A percentile compares a stretch with the other conserved stretches of the same genome.
Evolutionary conservation across 805 yeast genomes (phyloP).

Genomic region (Metschnikowia chrysomelidarum): DNA sequence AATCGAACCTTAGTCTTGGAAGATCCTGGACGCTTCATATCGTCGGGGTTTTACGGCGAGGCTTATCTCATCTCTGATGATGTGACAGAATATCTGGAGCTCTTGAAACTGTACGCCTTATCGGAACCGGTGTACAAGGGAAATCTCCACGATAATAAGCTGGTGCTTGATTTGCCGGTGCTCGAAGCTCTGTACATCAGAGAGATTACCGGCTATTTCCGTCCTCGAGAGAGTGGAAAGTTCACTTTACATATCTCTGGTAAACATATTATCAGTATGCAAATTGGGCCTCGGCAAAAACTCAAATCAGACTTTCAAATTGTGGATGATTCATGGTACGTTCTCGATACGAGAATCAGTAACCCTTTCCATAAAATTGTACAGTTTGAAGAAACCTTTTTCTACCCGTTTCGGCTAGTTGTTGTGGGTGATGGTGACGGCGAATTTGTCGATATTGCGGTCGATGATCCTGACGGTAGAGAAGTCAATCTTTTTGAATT

Average conservation of each 20-base stretch:
- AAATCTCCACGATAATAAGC: too few species aligned
- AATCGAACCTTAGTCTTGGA: too few species aligned
- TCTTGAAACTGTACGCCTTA: too few species aligned
- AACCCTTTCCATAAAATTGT: not conserved
- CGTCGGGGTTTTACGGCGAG: too few species aligned
- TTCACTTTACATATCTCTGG: not conserved
- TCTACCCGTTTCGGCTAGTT: constrained; percentile 3
- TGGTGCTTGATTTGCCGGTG: too few species aligned
- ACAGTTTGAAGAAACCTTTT: constrained; percentile 1
- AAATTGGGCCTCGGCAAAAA: not conserved
- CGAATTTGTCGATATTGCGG: not conserved
- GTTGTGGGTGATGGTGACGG: not conserved
- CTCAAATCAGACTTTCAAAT: not conserved
- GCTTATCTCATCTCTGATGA: too few species aligned
- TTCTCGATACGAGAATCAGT: constrained; percentile 1
- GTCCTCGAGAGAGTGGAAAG: not conserved
- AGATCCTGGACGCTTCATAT: too few species aligned
- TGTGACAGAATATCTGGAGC: too few species aligned
- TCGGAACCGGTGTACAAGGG: too few species aligned
- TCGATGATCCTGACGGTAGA: not conserved
- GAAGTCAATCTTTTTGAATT: constrained; percentile 1
- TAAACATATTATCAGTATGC: not conserved
- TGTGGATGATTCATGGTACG: not conserved
- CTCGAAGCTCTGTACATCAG: not conserved
- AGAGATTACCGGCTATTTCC: constrained; percentile 1